Percentiles rank a stretch among this genome's conserved stretches.
Evolutionary conservation across 371 early-diverging fungal genomes (phyloP).

Genomic region (Gilbertella persicaria): DNA sequence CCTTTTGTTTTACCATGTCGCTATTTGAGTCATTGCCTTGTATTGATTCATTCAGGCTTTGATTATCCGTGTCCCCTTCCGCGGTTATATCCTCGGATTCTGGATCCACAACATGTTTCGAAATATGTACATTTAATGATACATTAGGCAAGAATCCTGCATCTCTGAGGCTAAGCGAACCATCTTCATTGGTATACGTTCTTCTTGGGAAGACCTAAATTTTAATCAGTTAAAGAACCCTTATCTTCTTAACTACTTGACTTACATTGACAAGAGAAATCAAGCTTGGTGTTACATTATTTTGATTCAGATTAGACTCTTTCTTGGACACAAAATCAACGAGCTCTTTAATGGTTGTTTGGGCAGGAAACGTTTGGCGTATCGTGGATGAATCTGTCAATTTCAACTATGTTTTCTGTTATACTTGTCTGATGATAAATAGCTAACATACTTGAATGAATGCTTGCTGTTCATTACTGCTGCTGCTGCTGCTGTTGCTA

Average conservation of each 20-base stretch:
- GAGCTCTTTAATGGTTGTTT: constrained; percentile 3
- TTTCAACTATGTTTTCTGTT: constrained; percentile 24
- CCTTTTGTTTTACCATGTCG: not conserved
- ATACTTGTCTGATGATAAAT: not conserved
- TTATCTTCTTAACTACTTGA: not conserved
- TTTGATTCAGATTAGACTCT: not conserved
- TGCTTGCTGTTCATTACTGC: constrained; percentile 3
- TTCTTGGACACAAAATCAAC: constrained; percentile 15
- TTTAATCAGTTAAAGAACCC: not conserved
- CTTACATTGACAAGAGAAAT: constrained; percentile 11
- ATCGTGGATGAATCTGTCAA: constrained; percentile 27
- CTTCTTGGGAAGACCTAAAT: constrained; percentile 21
- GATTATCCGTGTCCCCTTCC: too few relatives aligned
- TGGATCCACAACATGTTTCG: not conserved
- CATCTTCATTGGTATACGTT: constrained; percentile 12
- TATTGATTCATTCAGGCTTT: too few relatives aligned
- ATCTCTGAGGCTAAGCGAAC: constrained; percentile 20
- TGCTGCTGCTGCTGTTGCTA: not conserved
- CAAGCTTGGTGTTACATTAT: not conserved
- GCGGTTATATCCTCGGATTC: too few relatives aligned
- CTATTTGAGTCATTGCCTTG: too few relatives aligned
- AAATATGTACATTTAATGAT: constrained; percentile 24
- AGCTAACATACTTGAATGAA: constrained; percentile 24
- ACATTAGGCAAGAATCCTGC: constrained; percentile 43
- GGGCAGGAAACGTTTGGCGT: constrained; percentile 28